Evolutionary conservation across 2,329 filamentous ascomycete species (phyloP).

Genomic region (Salinomyces thailandicus): DNA sequence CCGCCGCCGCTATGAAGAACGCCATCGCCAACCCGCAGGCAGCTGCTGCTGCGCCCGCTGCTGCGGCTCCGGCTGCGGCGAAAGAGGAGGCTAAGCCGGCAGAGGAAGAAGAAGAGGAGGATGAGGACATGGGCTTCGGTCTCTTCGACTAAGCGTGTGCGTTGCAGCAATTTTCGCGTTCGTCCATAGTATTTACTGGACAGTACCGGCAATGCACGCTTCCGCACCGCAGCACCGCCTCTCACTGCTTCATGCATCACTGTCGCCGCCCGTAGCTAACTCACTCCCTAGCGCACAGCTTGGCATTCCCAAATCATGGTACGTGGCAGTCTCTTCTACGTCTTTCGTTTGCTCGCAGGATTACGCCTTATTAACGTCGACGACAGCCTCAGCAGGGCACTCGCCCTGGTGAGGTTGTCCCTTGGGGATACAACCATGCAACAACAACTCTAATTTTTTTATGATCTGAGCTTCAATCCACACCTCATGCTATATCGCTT

Average conservation of each 20-base stretch:
- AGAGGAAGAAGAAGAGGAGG: slow-evolving; percentile 52
- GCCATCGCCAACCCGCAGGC: slow-evolving; percentile 93
- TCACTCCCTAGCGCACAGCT: no score
- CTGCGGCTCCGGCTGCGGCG: slow-evolving; percentile 42
- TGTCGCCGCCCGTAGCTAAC: no score
- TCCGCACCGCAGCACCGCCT: background rate
- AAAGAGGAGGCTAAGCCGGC: slow-evolving; percentile 54
- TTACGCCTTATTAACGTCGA: slow-evolving; percentile 5
- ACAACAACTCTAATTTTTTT: slow-evolving; percentile 9
- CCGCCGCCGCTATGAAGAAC: slow-evolving; percentile 97
- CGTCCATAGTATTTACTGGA: slow-evolving; percentile 7
- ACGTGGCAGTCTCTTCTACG: background rate
- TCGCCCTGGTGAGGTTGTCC: background rate
- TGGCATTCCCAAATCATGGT: no score
- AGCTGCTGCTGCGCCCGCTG: slow-evolving; percentile 46
- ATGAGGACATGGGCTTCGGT: slow-evolving; percentile 46
- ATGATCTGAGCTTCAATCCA: slow-evolving; percentile 11
- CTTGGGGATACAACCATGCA: slow-evolving; percentile 2
- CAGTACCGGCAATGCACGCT: slow-evolving; percentile 11
- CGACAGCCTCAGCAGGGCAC: background rate
- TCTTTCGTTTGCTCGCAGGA: slow-evolving; percentile 1
- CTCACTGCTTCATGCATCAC: no score
- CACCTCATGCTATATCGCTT: slow-evolving; percentile 44
- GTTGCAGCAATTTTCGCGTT: slow-evolving; percentile 6
- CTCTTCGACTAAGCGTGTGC: slow-evolving; percentile 40